Base-by-base conservation (phyloP, 2,329 filamentous ascomycete species). In the Beauveria rudraprayagi region DNA sequence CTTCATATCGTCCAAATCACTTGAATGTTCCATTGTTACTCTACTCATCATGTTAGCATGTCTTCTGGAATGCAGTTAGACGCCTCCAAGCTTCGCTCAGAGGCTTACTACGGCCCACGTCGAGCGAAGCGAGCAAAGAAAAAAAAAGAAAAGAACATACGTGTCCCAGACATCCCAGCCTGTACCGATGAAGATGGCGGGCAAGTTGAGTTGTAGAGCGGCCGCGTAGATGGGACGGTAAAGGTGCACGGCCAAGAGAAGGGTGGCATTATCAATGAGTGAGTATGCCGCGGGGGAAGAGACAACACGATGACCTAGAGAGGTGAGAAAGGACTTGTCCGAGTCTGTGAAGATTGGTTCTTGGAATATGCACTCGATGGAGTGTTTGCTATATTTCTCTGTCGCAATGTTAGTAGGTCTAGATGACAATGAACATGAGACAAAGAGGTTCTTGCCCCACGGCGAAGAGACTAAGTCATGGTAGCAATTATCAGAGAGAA, bases 171-270 rank as follows among this genome's bases (percentile, higher is more conserved):
- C 74, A 9, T 77, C 72, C 67, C 77, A 79, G 0, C 75, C 74
- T 0, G 82, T 86, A 0, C 86, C 86, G 16, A 89, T 76, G 14
- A 85, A 82, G 2, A 87, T 66, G 0, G 73, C 77, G 0, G 86
- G 86, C 1, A 77, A 65, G 0, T 71, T 64, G 0, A 70, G 67
- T 2, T 73, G 66, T 2, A 90, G 71, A 0, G 84, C 77, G 6
- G 76, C 69, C 24, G 79, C 73, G 55, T 84, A 89, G 46, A 81
- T 77, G 43, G 72, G 75, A 24, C 73, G 75, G 61, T 85, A 84
- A 62, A 86, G 77, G 56, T 89, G 86, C 0, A 89, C 77, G 1
- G 83, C 86, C 64, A 83, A 90, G 2, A 88, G 74, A 1, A 90
- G 68, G 0, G 83, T 80, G 0, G 72, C 66, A 0, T 68, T 53